Evolutionary conservation across 306 rosid genomes (phyloP).

Genomic region (Trichosanthes cucumerina): DNA sequence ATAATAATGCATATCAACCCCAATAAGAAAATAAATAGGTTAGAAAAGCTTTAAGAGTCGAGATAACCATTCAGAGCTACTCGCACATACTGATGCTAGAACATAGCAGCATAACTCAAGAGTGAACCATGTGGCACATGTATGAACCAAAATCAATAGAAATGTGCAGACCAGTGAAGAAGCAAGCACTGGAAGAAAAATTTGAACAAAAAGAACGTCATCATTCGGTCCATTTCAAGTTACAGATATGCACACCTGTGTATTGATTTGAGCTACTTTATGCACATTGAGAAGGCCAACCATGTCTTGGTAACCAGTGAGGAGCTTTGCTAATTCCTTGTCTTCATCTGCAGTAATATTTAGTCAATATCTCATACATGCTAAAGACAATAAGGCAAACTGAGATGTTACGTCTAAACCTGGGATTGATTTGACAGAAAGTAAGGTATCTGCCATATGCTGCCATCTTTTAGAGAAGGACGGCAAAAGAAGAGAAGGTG

Average conservation of each 20-base stretch:
- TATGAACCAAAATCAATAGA: neutral
- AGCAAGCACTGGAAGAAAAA: neutral
- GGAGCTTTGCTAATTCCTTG: slow-evolving; percentile 75
- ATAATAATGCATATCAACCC: neutral
- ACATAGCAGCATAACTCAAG: neutral
- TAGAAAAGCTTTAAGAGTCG: neutral
- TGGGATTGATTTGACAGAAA: slow-evolving; percentile 74
- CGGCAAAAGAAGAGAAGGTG: slow-evolving; percentile 53
- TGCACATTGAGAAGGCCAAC: slow-evolving; percentile 71
- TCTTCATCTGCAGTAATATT: slow-evolving; percentile 53
- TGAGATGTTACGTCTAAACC: slow-evolving; percentile 24
- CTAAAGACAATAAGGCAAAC: neutral
- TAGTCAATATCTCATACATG: neutral
- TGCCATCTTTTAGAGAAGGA: slow-evolving; percentile 73
- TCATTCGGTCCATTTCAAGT: neutral
- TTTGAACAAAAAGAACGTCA: neutral
- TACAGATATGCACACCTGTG: slow-evolving; percentile 44
- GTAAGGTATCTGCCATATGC: slow-evolving; percentile 85
- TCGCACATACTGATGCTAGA: neutral
- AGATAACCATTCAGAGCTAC: neutral
- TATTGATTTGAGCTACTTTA: slow-evolving; percentile 64
- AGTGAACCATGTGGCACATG: no score
- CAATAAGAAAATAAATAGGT: neutral
- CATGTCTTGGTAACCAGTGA: slow-evolving; percentile 93
- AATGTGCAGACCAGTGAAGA: neutral